Conservation (phyloP, 805 yeast genomes). For the Candida railenensis region DNA sequence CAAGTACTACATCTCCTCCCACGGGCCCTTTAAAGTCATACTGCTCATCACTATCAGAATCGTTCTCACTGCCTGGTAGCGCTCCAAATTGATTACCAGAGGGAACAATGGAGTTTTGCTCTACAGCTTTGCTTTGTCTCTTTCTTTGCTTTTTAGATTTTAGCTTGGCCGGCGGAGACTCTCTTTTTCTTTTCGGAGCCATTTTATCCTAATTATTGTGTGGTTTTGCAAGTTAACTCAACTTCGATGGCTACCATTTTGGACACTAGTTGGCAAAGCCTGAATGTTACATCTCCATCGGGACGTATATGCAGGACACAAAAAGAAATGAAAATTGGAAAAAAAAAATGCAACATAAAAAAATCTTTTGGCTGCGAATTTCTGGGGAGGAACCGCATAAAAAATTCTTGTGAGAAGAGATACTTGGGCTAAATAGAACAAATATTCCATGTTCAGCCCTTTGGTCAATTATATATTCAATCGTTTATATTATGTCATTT, state of each 20-base stretch:
- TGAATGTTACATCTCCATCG: no score
- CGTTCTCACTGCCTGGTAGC: constrained; percentile 18
- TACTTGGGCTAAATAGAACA: no score
- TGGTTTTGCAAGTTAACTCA: no score
- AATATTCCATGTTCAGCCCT: no score
- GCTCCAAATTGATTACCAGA: constrained; percentile 21
- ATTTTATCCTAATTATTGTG: constrained; percentile 5
- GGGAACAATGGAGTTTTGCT: constrained; percentile 10
- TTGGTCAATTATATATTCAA: no score
- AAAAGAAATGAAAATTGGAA: not conserved
- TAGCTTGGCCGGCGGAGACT: constrained; percentile 14
- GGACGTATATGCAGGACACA: not conserved
- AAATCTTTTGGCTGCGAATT: constrained; percentile 4
- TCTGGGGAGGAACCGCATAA: no score
- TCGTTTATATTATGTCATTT: no score
- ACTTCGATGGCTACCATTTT: no score
- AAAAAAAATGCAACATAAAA: constrained; percentile 2
- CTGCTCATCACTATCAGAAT: constrained; percentile 24
- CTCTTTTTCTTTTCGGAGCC: constrained; percentile 24
- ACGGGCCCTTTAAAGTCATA: constrained; percentile 17
- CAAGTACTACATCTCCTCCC: constrained; percentile 25
- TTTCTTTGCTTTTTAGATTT: constrained; percentile 18
- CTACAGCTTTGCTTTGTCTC: constrained; percentile 2
- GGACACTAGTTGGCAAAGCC: no score
- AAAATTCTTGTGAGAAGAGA: no score